Conservation (phyloP, 176 grass and related monocot species). For the Oryza officinalis region DNA sequence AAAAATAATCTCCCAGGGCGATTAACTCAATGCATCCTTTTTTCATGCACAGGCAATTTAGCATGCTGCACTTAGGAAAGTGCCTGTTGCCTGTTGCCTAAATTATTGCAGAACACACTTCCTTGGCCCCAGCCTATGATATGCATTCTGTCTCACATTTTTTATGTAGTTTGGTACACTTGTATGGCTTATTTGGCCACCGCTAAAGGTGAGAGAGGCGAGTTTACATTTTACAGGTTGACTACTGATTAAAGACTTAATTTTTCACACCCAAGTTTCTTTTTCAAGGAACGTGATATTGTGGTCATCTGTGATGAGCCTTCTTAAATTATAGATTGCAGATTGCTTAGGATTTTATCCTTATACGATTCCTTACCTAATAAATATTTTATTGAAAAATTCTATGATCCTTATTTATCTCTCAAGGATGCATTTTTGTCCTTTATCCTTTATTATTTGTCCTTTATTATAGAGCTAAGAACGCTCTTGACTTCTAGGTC, state of each 20-base stretch:
- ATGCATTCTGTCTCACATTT: not conserved
- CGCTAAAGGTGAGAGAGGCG: not conserved
- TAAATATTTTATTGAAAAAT: not conserved
- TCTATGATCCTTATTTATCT: not conserved
- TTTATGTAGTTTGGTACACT: not conserved
- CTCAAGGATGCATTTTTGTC: not conserved
- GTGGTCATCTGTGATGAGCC: not conserved
- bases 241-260: not conserved
- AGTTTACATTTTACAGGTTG: not conserved
- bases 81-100: not conserved
- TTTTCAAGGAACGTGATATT: not conserved
- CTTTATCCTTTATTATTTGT: not conserved
- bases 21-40: not conserved
- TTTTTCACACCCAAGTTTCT: not conserved
- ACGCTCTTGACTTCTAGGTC: constrained; percentile 60
- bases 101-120: not conserved
- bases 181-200: not conserved
- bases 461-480: constrained; percentile 9
- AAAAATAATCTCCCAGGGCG: not conserved
- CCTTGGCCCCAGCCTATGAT: not conserved
- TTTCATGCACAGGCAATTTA: not conserved
- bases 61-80: not conserved
- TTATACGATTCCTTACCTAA: not conserved
- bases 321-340: not conserved
- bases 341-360: not conserved